These are phyloP conservation scores for Suillus subalutaceus DNA, from an alignment of 768 basidiomycete genomes.

Conservation along the genomic window DNA sequence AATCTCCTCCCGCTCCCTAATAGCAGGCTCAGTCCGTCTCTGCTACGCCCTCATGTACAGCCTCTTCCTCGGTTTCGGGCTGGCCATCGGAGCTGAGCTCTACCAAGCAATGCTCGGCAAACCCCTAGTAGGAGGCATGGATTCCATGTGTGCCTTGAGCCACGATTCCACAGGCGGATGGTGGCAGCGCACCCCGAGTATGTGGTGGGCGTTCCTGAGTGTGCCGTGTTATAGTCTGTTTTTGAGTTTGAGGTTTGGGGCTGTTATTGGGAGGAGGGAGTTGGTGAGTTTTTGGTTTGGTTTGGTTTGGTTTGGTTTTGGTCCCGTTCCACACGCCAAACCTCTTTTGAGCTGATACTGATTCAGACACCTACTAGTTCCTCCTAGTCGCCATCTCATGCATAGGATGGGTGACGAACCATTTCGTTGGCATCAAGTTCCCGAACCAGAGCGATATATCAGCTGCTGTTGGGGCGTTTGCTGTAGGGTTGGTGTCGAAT, in stretches of 20 bases:
- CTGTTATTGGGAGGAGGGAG: slow-evolving; percentile 58
- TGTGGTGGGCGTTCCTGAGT: slow-evolving; percentile 76
- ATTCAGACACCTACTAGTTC: slow-evolving; percentile 9
- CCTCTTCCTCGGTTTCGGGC: slow-evolving; percentile 78
- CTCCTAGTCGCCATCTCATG: slow-evolving; percentile 64
- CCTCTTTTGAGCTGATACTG: neutral
- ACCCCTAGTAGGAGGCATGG: slow-evolving; percentile 50
- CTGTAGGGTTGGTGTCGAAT: slow-evolving; percentile 80
- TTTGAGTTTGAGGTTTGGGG: slow-evolving; percentile 66
- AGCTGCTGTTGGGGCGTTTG: slow-evolving; percentile 81
- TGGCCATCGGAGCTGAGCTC: slow-evolving; percentile 75
- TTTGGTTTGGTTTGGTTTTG: neutral
- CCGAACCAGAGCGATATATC: slow-evolving; percentile 73
- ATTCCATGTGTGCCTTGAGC: slow-evolving; percentile 60
- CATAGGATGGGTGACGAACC: slow-evolving; percentile 79
- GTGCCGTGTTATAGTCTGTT: slow-evolving; percentile 72
- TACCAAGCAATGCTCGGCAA: slow-evolving; percentile 59
- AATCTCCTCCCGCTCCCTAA: slow-evolving; percentile 77
- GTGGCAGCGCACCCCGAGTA: slow-evolving; percentile 72
- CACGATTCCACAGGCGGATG: slow-evolving; percentile 65
- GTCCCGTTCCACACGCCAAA: neutral
- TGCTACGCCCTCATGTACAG: slow-evolving; percentile 82
- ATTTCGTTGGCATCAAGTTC: slow-evolving; percentile 62
- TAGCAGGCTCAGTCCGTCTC: slow-evolving; percentile 81
- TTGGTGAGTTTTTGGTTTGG: slow-evolving; percentile 42